These are phyloP conservation scores for Pyrus bretschneideri DNA, from an alignment of 306 rosid species.

Conservation along the genomic window DNA sequence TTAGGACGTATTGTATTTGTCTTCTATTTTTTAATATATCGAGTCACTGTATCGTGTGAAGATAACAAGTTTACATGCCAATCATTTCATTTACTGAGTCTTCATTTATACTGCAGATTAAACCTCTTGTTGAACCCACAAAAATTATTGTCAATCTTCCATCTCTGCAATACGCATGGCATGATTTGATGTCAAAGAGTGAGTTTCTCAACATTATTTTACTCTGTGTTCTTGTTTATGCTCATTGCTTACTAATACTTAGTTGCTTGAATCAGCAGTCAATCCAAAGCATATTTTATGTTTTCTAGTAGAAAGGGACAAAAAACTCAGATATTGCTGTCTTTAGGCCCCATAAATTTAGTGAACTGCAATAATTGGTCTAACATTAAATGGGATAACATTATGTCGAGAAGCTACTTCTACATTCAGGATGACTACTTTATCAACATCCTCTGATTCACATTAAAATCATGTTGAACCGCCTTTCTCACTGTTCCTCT, in stretches of 20 bases:
- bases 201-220: conserved; percentile 11
- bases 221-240: neutral
- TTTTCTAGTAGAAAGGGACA: neutral
- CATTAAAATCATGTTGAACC: neutral
- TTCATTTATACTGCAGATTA: conserved; percentile 53
- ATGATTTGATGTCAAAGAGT: conserved; percentile 84
- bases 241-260: neutral
- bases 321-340: neutral
- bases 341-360: neutral
- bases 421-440: neutral
- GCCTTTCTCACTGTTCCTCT: neutral
- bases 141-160: conserved; percentile 39
- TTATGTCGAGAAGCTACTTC: neutral
- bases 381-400: neutral
- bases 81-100: conserved; percentile 5
- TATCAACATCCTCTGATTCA: neutral
- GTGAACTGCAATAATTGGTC: neutral
- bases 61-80: neutral
- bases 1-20: neutral
- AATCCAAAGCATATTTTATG: neutral
- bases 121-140: conserved; percentile 86
- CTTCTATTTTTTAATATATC: neutral
- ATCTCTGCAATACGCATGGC: conserved; percentile 72
- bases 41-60: neutral
- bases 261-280: neutral